Percentiles rank a stretch among this genome's conserved stretches.
These are phyloP conservation scores for Vigna angularis DNA, from an alignment of 306 rosid species.

Conservation along the genomic window DNA sequence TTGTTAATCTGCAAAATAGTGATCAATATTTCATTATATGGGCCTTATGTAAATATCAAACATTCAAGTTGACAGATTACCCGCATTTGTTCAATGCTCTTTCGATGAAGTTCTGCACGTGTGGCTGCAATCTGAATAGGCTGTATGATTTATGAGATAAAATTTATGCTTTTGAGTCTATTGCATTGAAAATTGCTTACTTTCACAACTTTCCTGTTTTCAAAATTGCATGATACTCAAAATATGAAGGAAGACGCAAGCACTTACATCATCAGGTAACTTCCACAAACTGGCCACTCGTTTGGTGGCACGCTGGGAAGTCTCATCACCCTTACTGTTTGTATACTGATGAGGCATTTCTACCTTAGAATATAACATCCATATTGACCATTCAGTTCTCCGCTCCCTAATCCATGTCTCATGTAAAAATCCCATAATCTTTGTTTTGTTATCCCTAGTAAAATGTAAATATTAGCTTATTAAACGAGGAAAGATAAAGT, in stretches of 20 bases:
- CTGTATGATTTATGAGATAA: slow-evolving; percentile 54
- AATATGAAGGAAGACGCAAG: slow-evolving; percentile 36
- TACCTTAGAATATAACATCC: slow-evolving; percentile 93
- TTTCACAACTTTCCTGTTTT: slow-evolving; percentile 19
- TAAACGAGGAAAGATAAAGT: slow-evolving; percentile 36
- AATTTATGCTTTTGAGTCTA: slow-evolving; percentile 31
- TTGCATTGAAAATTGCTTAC: not conserved
- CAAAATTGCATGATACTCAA: slow-evolving; percentile 28
- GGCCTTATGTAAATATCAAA: slow-evolving; percentile 6
- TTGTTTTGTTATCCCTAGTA: slow-evolving; percentile 73
- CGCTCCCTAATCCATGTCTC: slow-evolving; percentile 83
- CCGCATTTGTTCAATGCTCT: slow-evolving; percentile 88
- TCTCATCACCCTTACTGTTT: slow-evolving; percentile 61
- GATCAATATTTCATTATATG: slow-evolving; percentile 12
- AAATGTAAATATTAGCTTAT: slow-evolving; percentile 43
- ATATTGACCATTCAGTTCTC: slow-evolving; percentile 93
- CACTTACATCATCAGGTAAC: slow-evolving; percentile 81
- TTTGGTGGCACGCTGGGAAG: slow-evolving; percentile 63
- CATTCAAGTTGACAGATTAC: slow-evolving; percentile 53
- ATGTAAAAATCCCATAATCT: slow-evolving; percentile 67
- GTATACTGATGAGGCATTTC: slow-evolving; percentile 95
- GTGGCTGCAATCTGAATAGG: slow-evolving; percentile 77
- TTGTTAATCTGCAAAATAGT: slow-evolving; percentile 72
- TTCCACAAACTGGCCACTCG: slow-evolving; percentile 70
- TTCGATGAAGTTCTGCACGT: slow-evolving; percentile 88